Evolutionary conservation across 306 rosid genomes (phyloP), one percentile per base, ranked within the genome.

Genomic region (Prunus fruticosa): DNA sequence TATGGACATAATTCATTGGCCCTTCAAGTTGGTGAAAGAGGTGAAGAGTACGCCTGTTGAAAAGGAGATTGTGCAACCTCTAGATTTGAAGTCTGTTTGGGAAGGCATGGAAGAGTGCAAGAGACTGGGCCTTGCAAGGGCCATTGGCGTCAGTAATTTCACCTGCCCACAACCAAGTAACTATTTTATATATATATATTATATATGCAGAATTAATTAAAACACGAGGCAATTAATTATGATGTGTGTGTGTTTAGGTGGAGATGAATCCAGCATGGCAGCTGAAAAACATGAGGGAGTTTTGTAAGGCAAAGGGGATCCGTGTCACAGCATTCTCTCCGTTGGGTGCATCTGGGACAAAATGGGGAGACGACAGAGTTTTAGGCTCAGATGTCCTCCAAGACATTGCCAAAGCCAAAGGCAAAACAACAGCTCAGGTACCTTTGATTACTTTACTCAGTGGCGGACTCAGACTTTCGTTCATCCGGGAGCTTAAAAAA

Each of bases 141-240:
- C 84, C 62, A 89, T 93, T 46, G 98, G 98, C 12, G 96, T 84
- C 19, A 87, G 96, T 81, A 93, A 93, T 82, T 91, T 93, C 93
- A 88, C 98, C 8, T 20, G 81, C 91, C 2, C 80, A 87, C 4
- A 89, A 93, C 73, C 98, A 93, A 79, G 98, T 89, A 67, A 65
- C 28, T 62, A n/a, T 45, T 3, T 0, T 28, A 22, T 32, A 7
- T 72, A 8, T 6, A 1, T 25, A 23, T 5, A 9, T n/a, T 32
- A 3, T 54, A 64, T 5, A 25, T 32, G 46, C 41, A 49, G 11
- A 5, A 8, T 30, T 20, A n/a, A 20, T 74, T 47, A 3, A 61
- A 11, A 74, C 15, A 28, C 34, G 34, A 3, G 34, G 34, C 5
- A 15, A 19, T 56, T 46, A 15, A 19, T 56, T 46, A 46, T 7